phyloP scores from a whole-genome alignment of 2,329 filamentous ascomycete genomes.

The Fusarium subglutinans region DNA sequence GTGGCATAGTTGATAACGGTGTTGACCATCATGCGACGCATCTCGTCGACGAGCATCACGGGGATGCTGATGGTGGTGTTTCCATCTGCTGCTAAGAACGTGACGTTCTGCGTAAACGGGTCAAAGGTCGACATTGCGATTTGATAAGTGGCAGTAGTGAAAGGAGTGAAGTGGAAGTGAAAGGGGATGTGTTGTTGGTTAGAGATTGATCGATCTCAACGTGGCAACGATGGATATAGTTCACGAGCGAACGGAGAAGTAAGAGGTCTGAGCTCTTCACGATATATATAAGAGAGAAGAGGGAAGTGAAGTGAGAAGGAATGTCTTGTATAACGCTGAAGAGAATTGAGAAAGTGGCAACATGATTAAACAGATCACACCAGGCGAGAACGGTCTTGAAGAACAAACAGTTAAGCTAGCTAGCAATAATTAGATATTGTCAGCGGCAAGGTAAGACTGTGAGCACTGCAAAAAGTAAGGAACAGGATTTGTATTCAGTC shows the following conservation, averaged over 20 bases:
- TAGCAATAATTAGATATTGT: conserved; percentile 30
- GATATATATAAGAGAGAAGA: background rate
- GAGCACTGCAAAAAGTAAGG: background rate
- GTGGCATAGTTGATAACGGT: conserved; percentile 71
- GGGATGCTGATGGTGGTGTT: conserved; percentile 45
- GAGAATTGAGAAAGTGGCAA: conserved; percentile 24
- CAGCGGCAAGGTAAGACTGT: conserved; percentile 26
- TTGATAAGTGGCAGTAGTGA: background rate
- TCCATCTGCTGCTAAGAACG: conserved; percentile 48
- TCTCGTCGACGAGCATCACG: conserved; percentile 46
- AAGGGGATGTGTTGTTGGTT: background rate
- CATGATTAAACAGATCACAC: conserved; percentile 29
- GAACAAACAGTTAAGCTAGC: conserved; percentile 22
- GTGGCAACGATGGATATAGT: background rate
- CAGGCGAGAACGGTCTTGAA: conserved; percentile 11
- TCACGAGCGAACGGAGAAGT: conserved; percentile 6
- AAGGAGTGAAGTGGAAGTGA: background rate
- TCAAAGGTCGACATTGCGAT: conserved; percentile 46
- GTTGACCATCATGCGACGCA: conserved; percentile 47
- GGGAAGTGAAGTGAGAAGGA: background rate
- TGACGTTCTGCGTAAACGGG: conserved; percentile 49
- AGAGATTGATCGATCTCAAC: background rate
- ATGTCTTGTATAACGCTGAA: conserved; percentile 14
- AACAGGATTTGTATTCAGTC: conserved; percentile 7
- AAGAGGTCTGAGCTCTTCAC: conserved; percentile 20